Conservation (phyloP, 371 early-diverging fungal genomes). For the Lichtheimia ramosa region DNA sequence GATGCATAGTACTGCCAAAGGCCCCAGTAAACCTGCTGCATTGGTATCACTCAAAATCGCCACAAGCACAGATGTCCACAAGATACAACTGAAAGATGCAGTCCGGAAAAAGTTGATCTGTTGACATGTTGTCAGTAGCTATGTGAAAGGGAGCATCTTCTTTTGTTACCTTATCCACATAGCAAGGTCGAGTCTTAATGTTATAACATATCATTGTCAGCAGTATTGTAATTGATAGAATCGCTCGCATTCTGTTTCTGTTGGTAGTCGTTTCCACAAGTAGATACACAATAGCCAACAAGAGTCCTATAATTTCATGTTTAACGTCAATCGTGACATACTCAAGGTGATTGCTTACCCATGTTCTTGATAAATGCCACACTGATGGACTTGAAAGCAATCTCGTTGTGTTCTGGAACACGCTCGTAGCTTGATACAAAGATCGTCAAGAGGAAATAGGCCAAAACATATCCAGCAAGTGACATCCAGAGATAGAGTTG, state of each 20-base stretch:
- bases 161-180: conserved; percentile 50
- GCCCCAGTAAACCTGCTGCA: conserved; percentile 43
- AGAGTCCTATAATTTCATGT: conserved; percentile 26
- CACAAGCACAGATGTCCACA: conserved; percentile 57
- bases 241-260: conserved; percentile 51
- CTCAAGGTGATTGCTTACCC: conserved; percentile 31
- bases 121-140: not conserved
- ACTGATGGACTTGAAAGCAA: conserved; percentile 69
- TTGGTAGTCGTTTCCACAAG: conserved; percentile 57
- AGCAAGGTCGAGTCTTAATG: conserved; percentile 58
- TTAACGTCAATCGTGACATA: not conserved
- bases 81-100: conserved; percentile 57
- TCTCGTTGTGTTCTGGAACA: conserved; percentile 66
- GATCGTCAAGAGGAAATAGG: conserved; percentile 65
- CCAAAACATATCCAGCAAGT: conserved; percentile 59
- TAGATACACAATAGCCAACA: conserved; percentile 55
- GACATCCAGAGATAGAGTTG: conserved; percentile 64
- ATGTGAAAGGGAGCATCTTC: not conserved
- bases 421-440: conserved; percentile 74
- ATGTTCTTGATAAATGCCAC: conserved; percentile 75
- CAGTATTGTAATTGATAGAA: conserved; percentile 56
- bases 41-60: conserved; percentile 52
- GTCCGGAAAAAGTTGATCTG: conserved; percentile 63
- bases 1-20: conserved; percentile 50
- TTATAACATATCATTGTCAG: conserved; percentile 66